Evolutionary conservation across 345 rosid species (phyloP).

Genomic region (Populus nigra): DNA sequence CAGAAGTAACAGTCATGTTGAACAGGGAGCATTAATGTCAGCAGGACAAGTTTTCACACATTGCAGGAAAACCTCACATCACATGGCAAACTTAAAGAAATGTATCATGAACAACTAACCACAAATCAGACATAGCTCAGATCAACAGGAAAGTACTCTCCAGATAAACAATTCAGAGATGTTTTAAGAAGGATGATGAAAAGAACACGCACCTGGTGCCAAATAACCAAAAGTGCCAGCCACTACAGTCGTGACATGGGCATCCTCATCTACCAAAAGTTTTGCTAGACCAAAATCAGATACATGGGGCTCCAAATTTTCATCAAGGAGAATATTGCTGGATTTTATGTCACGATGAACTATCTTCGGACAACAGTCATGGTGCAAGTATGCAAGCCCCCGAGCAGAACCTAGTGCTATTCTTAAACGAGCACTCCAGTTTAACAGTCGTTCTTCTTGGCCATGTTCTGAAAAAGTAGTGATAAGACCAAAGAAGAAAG

Average conservation of each 20-base stretch:
- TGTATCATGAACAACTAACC: neutral
- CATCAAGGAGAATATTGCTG: slow-evolving; percentile 88
- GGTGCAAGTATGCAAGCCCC: slow-evolving; percentile 84
- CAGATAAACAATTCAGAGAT: too few relatives aligned
- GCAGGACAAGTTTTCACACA: neutral
- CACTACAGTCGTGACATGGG: slow-evolving; percentile 88
- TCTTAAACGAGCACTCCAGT: slow-evolving; percentile 68
- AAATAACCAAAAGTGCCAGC: slow-evolving; percentile 98
- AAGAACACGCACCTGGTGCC: slow-evolving; percentile 69
- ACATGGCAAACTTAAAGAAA: neutral
- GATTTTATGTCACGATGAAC: slow-evolving; percentile 92
- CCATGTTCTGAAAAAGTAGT: slow-evolving; percentile 20
- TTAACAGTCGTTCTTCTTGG: slow-evolving; percentile 45
- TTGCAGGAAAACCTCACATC: neutral
- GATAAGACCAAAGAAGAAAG: neutral
- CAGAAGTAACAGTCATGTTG: neutral
- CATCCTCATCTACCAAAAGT: slow-evolving; percentile 88
- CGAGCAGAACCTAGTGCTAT: slow-evolving; percentile 86
- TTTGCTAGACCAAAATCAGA: slow-evolving; percentile 95
- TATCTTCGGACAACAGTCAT: slow-evolving; percentile 85
- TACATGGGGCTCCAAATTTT: slow-evolving; percentile 83
- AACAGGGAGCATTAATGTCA: neutral
- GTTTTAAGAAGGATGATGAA: neutral
- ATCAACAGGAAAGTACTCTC: too few relatives aligned
- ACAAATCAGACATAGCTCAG: too few relatives aligned